Evolutionary conservation across 1,139 yeast genomes (phyloP), one percentile per base, ranked within the genome.

Genomic region (Scheffersomyces segobiensis): DNA sequence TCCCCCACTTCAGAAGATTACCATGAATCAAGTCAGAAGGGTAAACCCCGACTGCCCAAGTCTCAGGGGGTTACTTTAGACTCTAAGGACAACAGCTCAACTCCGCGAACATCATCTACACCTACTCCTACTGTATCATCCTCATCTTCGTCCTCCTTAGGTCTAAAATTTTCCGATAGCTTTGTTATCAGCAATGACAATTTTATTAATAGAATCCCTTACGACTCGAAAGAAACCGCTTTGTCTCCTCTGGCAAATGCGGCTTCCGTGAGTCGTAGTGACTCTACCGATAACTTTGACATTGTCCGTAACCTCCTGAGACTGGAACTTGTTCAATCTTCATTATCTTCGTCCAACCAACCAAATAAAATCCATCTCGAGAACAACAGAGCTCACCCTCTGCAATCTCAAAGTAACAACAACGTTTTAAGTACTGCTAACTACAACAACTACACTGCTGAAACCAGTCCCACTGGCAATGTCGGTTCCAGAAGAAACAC

Each of bases 1-100:
- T 63, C 69, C 59, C 65, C 61, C 65, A 63, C 69, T 63, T 68
- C 70, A 72, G 80, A 76, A 74, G 80, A 75, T 63, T 65, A 61
- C 71, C 77, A 74, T 72, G 77, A 76, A 61, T 69, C 77, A 55
- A 65, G 64, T 51, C 57, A 61, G 52, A 74, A 73, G 63, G 76
- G 77, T 56, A 75, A 76, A 69, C 81, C 80, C 58, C 80, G 80
- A 76, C 80, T 76, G 80, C 77, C 73, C 50, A 62, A 69, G 80
- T 77, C 80, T 75, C 81, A 76, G 80, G 75, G 72, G 58, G 64
- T 58, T 59, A 56, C 59, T 54, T 54, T 61, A 55, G 56, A 57
- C 56, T 46, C 56, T 20, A 48, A 48, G 17, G 42, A 32, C 50
- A 21, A 26, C 57, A 51, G 53, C 51, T 48, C 49, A 50, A 20